phyloP scores from a whole-genome alignment of 371 early-diverging fungal genomes.

The Mortierella sp. region DNA sequence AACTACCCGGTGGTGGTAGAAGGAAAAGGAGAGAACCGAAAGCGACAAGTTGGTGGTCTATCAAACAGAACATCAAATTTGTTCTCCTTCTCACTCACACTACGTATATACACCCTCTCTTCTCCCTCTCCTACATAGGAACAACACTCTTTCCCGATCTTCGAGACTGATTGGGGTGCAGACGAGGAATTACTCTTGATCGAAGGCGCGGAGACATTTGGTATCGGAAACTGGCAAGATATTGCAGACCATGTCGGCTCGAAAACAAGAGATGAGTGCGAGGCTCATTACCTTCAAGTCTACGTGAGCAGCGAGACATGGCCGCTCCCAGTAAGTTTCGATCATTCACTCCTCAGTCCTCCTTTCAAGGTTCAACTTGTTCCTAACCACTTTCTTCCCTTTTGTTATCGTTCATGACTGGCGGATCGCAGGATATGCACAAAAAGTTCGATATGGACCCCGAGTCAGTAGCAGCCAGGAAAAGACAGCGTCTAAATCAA shows the following conservation, averaged over 20 bases:
- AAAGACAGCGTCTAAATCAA: slow-evolving; percentile 51
- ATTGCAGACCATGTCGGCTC: slow-evolving; percentile 94
- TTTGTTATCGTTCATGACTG: not conserved
- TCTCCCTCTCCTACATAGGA: slow-evolving; percentile 58
- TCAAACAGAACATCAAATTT: too few species aligned
- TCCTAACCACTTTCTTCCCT: too few species aligned
- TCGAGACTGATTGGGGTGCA: slow-evolving; percentile 92
- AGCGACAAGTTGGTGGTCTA: too few species aligned
- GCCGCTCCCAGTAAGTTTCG: slow-evolving; percentile 77
- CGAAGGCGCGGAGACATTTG: slow-evolving; percentile 92
- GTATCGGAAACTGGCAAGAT: slow-evolving; percentile 98
- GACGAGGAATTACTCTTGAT: slow-evolving; percentile 97
- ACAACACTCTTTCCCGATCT: slow-evolving; percentile 87
- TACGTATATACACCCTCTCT: not conserved
- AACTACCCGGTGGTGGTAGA: too few species aligned
- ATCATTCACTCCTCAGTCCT: too few species aligned
- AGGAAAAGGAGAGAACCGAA: too few species aligned
- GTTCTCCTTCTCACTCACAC: too few species aligned
- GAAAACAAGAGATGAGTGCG: slow-evolving; percentile 88
- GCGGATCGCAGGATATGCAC: slow-evolving; percentile 59
- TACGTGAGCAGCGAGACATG: slow-evolving; percentile 81
- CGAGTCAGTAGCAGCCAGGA: slow-evolving; percentile 50
- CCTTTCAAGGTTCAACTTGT: too few species aligned
- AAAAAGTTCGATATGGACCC: slow-evolving; percentile 60
- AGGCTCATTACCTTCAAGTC: slow-evolving; percentile 89